These are phyloP conservation scores for Hyaloraphidium curvatum DNA, from an alignment of 192 early-diverging fungal species.

Conservation along the genomic window DNA sequence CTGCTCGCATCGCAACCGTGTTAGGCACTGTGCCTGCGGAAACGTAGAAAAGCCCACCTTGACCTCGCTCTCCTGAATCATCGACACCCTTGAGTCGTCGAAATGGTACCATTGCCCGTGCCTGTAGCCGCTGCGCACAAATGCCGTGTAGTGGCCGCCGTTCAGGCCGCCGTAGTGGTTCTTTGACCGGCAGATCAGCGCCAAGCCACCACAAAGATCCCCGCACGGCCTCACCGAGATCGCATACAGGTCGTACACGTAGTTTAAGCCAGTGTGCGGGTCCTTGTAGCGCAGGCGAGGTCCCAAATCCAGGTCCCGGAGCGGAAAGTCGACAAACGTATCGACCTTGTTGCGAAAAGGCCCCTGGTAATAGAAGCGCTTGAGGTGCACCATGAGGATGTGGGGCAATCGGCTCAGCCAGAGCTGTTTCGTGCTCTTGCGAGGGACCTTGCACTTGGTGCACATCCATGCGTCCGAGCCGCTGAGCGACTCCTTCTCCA, in stretches of 20 bases:
- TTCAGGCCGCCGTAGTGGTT: slow-evolving; percentile 60
- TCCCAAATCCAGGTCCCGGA: slow-evolving; percentile 35
- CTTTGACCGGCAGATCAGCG: not conserved
- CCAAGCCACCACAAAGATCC: not conserved
- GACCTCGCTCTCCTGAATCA: slow-evolving; percentile 29
- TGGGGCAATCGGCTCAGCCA: slow-evolving; percentile 62
- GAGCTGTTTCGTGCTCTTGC: slow-evolving; percentile 56
- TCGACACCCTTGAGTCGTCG: slow-evolving; percentile 60
- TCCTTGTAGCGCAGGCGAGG: slow-evolving; percentile 15
- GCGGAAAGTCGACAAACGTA: slow-evolving; percentile 65
- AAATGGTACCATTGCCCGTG: slow-evolving; percentile 68
- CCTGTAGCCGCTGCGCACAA: slow-evolving; percentile 37
- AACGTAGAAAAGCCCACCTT: slow-evolving; percentile 27
- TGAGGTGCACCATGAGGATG: slow-evolving; percentile 83
- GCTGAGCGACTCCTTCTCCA: slow-evolving; percentile 67
- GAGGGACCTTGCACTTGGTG: slow-evolving; percentile 51
- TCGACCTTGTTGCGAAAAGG: slow-evolving; percentile 88
- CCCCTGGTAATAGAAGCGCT: slow-evolving; percentile 80
- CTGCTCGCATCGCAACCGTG: no score
- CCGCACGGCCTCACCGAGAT: slow-evolving; percentile 26
- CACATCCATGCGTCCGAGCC: slow-evolving; percentile 86
- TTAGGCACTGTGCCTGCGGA: no score
- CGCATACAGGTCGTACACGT: slow-evolving; percentile 57
- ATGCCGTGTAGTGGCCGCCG: slow-evolving; percentile 53
- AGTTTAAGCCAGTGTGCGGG: slow-evolving; percentile 10